Evolutionary conservation across 495 filamentous ascomycete genomes (phyloP).

Genomic region (Choiromyces venosus): DNA sequence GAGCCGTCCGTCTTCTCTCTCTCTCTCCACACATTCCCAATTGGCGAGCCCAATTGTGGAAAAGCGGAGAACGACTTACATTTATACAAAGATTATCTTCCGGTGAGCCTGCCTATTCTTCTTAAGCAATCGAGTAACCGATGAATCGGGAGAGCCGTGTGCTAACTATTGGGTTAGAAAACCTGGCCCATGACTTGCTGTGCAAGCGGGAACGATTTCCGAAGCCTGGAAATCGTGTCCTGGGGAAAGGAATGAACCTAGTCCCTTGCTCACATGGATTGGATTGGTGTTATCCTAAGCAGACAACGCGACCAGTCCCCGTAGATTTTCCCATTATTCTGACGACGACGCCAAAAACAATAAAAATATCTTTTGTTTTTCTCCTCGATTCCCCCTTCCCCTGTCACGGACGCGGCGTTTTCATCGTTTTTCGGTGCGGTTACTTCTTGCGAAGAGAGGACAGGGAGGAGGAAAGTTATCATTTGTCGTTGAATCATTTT

Average conservation of each 20-base stretch:
- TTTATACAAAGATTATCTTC: neutral
- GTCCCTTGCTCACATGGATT: neutral
- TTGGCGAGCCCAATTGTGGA: neutral
- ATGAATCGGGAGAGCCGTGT: neutral
- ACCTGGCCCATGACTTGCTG: neutral
- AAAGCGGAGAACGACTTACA: conserved; percentile 1
- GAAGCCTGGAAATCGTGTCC: neutral
- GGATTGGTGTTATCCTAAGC: neutral
- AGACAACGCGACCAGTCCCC: neutral
- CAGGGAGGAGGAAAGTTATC: neutral
- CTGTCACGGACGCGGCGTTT: neutral
- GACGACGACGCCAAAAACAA: neutral
- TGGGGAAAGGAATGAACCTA: neutral
- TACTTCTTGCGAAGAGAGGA: neutral
- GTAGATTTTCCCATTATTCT: neutral
- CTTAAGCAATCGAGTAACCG: neutral
- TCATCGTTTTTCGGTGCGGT: neutral
- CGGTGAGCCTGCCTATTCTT: neutral
- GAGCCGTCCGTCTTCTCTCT: neutral
- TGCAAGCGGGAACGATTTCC: neutral
- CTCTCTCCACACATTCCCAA: neutral
- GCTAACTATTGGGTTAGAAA: neutral
- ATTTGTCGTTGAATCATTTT: neutral
- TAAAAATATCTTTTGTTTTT: neutral
- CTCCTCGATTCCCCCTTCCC: neutral